Evolutionary conservation across 2,329 filamentous ascomycete genomes (phyloP), one percentile per base, ranked within the genome.

Genomic region (Aaosphaeria arxii): DNA sequence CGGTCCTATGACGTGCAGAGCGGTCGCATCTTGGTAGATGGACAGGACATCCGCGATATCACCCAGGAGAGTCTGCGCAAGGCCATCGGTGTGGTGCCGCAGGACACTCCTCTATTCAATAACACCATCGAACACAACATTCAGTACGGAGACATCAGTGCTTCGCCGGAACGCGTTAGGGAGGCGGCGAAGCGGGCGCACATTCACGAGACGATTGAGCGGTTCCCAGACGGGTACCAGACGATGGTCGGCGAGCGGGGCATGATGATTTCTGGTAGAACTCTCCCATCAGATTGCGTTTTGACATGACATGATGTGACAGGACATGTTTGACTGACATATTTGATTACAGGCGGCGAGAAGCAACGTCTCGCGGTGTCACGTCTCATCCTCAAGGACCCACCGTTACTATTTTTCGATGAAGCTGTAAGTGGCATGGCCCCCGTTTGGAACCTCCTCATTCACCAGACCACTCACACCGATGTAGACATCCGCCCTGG

Each of bases 71-170:
- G 88, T 33, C 76, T 99, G 30, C 85, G 94, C 5, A 83, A 83
- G 55, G 82, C 88, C 2, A 97, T 99, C 54, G 94, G 94, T 24
- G 92, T 99, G 11, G 94, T 99, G 1, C 94, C 94, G 0, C 95
- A 99, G 68, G 94, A 99, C 60, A 97, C 94, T 0, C 91, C 94
- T 0, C 78, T 99, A 1, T 99, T 99, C 77, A 99, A 99, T 69
- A 91, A 96, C 64, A 94, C 91, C 0, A 92, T 99, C 49, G 87
- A 88, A 65, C 90, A 96, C 70, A 99, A 99, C 67, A 96, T 99
- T 62, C 87, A 85, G 53, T 99, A 99, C 68, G 94, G 94, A 44
- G 83, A 88, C 56, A 81, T 97, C 54, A 82, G 84, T 42, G 91
- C 92, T 0, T 79, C 85, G 0, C 76, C 80, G 7, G 89, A 90